Percentiles rank a stretch among this genome's conserved stretches.
Evolutionary conservation across 2,329 filamentous ascomycete species (phyloP).

Genomic region (Diaporthe ilicicola): DNA sequence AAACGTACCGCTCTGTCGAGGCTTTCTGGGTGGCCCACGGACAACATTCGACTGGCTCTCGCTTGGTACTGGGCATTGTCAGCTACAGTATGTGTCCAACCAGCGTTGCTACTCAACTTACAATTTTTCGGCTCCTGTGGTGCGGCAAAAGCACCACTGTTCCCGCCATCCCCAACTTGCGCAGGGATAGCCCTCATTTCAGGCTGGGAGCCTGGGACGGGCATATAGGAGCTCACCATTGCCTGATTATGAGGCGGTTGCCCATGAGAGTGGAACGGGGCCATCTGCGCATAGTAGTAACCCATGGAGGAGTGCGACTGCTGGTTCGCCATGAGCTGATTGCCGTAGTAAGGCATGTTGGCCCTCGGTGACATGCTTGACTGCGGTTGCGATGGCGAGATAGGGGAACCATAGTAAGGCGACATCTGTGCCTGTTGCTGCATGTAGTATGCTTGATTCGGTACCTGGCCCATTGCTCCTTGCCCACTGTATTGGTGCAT

Average conservation of each 20-base stretch:
- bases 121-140: slow-evolving; percentile 31
- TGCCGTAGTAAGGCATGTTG: slow-evolving; percentile 54
- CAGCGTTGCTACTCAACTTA: slow-evolving; percentile 17
- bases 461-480: slow-evolving; percentile 46
- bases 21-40: slow-evolving; percentile 63
- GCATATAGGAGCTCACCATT: slow-evolving; percentile 47
- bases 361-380: slow-evolving; percentile 46
- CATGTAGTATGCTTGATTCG: slow-evolving; percentile 56
- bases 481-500: slow-evolving; percentile 49
- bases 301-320: slow-evolving; percentile 45
- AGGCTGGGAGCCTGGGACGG: slow-evolving; percentile 36
- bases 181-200: slow-evolving; percentile 39
- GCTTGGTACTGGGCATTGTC: slow-evolving; percentile 32
- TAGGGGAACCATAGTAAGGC: slow-evolving; percentile 53
- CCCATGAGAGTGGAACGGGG: slow-evolving; percentile 47
- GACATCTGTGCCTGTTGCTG: slow-evolving; percentile 52
- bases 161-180: slow-evolving; percentile 32
- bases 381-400: slow-evolving; percentile 48
- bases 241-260: slow-evolving; percentile 45
- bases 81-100: neutral
- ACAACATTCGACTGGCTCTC: slow-evolving; percentile 52
- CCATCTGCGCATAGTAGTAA: slow-evolving; percentile 55
- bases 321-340: slow-evolving; percentile 51
- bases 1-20: slow-evolving; percentile 67
- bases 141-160: slow-evolving; percentile 4